Base-by-base conservation (phyloP, 768 basidiomycete genomes). In the Termitomyces sp. region DNA sequence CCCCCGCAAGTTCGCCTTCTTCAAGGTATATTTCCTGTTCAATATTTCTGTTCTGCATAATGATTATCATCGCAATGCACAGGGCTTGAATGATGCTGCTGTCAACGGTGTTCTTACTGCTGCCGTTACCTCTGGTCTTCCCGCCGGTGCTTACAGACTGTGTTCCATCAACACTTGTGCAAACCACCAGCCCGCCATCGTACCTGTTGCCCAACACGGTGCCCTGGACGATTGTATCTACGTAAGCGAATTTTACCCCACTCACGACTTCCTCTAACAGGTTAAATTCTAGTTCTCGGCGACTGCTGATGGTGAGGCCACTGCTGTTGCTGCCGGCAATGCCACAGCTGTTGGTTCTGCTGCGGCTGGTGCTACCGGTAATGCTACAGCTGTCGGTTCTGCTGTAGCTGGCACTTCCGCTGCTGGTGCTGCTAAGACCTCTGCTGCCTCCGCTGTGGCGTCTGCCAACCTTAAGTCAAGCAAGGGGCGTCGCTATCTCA, bases 181-280 rank as follows among this genome's bases (percentile, higher is more conserved):
- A 12, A 87, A 87, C 69, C 84, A 88, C 62, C 79, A 80, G 61
- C 85, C 81, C 4, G 78, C 72, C 49, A 69, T 85, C 56, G 83
- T 80, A 44, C 75, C 85, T 18, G 67, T 87, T 47, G 85, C 80
- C 18, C 84, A 84, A 62, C 87, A 83, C 61, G 85, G 85, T 58
- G 68, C 71, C 22, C 65, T 85, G 32, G 83, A 87, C 66, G 86
- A 89, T 64, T 74, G 72, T 50, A 66, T 82, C 68, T 87, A 87
- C 69, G 80, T 85, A 59, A 61, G 53, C 16, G 43, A 27, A 18
- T 9, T 22, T 54, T 59, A 20, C 26, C 36, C 61, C 43, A 8
- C 27, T 37, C 51, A 0, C 36, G 5, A 20, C n/a, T 46, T 59
- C 37, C 32, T 43, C 24, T 55, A 27, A 51, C 39, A 60, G 47